Base-by-base conservation (phyloP, 441 rosid genomes). In the Pelargonium fulgidum region DNA sequence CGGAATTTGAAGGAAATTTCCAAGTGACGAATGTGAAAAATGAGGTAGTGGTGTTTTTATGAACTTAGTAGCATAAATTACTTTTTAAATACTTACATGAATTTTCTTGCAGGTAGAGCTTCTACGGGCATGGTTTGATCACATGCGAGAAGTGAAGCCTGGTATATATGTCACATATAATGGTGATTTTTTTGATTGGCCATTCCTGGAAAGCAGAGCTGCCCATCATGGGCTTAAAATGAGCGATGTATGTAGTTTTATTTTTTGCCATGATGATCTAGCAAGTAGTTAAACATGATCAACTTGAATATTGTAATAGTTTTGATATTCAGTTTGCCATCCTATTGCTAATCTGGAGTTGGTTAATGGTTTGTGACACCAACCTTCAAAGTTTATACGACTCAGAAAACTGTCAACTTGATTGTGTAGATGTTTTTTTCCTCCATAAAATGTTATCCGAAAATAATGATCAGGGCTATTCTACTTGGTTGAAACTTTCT, bases 121-220 rank as follows among this genome's bases (percentile, higher is more conserved):
- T 84, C 85, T 95, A 61, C 81, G 74, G 75, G 72, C 63, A 54
- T 95, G 99, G 99, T 95, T 95, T 83, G 75, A 85, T 68, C 99
- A 95, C 79, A 95, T 95, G 99, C 92, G 82, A 83, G 96, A 89
- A 66, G 83, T 89, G 80, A 95, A 92, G 85, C 99, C 99, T 41
- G 90, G 98, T 71, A 88, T 95, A 75, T 95, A 87, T 85, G 99
- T 95, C 50, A 92, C 98, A 22, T 95, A 95, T 76, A 95, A 92
- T 10, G 99, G 99, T 64, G 99, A 95, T 80, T 92, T 72, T 75
- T 95, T 95, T 75, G 99, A 95, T 78, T 95, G 99, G 99, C 99
- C 99, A 58, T 95, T 95, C 83, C 68, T 95, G 73, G 99, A 95
- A 85, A 86, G 73, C 68, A 89, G 99, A 85, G 98, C 99, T 75